Evolutionary conservation across 371 early-diverging fungal genomes (phyloP).

Genomic region (Phascolomyces articulosus): DNA sequence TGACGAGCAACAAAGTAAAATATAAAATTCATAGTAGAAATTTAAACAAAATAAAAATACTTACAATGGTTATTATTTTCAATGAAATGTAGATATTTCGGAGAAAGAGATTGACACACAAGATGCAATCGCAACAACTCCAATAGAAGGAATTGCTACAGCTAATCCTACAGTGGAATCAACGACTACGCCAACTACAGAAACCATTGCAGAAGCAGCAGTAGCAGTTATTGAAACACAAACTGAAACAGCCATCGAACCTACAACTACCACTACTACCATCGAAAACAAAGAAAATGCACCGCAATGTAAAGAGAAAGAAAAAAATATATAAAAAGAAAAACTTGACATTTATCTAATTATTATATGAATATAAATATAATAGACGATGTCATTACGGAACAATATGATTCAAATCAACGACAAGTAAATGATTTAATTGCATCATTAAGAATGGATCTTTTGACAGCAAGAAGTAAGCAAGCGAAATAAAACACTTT

Average conservation of each 20-base stretch:
- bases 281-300: background rate
- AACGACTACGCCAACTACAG: background rate
- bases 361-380: background rate
- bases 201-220: background rate
- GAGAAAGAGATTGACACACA: too few relatives aligned
- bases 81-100: too few relatives aligned
- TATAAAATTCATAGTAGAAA: too few relatives aligned
- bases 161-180: background rate
- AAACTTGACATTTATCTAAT: background rate
- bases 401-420: background rate
- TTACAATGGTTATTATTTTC: too few relatives aligned
- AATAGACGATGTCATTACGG: conserved; percentile 1
- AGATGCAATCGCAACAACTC: background rate
- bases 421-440: conserved; percentile 5
- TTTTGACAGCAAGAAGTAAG: background rate
- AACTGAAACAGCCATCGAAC: background rate
- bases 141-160: background rate
- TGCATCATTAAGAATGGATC: background rate
- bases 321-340: background rate
- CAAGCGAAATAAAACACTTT: too few relatives aligned
- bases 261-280: background rate
- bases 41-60: too few relatives aligned
- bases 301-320: background rate
- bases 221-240: background rate
- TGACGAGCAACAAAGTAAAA: background rate